Evolutionary conservation across 768 basidiomycete genomes (phyloP).

Genomic region (Candolleomyces aberdarensis): DNA sequence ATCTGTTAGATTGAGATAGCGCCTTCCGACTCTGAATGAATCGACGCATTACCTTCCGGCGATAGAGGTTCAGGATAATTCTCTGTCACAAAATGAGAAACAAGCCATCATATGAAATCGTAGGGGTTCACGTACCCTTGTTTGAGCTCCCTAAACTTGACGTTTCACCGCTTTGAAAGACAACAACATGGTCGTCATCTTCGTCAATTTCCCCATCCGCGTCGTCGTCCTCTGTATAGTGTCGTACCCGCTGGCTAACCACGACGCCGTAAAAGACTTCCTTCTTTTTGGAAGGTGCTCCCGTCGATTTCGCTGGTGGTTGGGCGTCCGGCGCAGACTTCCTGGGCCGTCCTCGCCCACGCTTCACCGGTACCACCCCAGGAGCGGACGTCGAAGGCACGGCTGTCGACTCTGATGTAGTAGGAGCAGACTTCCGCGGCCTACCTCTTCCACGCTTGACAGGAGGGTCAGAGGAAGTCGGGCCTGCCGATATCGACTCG

Average conservation of each 20-base stretch:
- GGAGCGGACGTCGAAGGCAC: background rate
- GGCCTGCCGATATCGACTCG: background rate
- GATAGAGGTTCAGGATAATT: background rate
- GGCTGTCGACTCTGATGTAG: background rate
- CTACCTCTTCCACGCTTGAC: background rate
- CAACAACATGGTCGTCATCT: background rate
- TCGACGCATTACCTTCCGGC: background rate
- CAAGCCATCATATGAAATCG: no score
- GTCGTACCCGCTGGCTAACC: background rate
- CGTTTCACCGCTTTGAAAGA: background rate
- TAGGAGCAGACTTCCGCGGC: background rate
- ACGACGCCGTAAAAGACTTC: background rate
- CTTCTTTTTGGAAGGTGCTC: background rate
- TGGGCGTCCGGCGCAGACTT: background rate
- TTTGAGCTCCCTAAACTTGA: background rate
- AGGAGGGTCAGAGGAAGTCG: background rate
- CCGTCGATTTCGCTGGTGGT: background rate
- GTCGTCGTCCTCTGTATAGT: background rate
- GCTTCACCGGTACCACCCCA: background rate
- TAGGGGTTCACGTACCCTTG: background rate
- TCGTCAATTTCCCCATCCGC: background rate
- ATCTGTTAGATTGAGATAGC: no score
- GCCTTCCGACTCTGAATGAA: background rate
- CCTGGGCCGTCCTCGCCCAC: conserved; percentile 4
- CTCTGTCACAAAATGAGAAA: background rate